Evolutionary conservation across 2,329 filamentous ascomycete species (phyloP).

Genomic region (Sodiomyces alkalinus): DNA sequence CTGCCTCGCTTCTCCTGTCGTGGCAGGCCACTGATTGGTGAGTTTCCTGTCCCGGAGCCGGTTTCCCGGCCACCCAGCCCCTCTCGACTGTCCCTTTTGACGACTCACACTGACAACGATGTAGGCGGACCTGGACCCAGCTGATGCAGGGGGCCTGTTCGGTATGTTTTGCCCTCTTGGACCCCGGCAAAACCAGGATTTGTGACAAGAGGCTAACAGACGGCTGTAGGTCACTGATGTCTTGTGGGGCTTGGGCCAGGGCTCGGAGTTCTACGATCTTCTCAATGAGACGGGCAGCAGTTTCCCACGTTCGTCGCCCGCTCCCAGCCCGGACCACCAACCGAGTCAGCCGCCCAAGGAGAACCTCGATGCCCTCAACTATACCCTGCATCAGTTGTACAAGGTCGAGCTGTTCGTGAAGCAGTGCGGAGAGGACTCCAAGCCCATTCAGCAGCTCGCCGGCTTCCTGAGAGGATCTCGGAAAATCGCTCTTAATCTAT

Average conservation of each 20-base stretch:
- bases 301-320: constrained; percentile 52
- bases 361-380: constrained; percentile 52
- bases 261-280: constrained; percentile 73
- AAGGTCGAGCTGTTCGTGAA: constrained; percentile 54
- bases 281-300: constrained; percentile 65
- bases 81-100: no score
- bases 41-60: no score
- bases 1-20: constrained; percentile 78
- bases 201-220: constrained; percentile 2
- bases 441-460: constrained; percentile 53
- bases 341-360: constrained; percentile 51
- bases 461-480: constrained; percentile 59
- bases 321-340: constrained; percentile 44
- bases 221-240: constrained; percentile 59
- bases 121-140: constrained; percentile 81
- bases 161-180: constrained; percentile 33
- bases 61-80: no score
- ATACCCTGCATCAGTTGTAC: constrained; percentile 50
- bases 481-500: constrained; percentile 53
- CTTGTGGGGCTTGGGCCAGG: constrained; percentile 84
- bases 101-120: no score
- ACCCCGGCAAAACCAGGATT: neutral
- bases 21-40: constrained; percentile 97
- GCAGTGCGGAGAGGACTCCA: constrained; percentile 53
- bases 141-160: constrained; percentile 84